phyloP scores from a whole-genome alignment of 2,329 filamentous ascomycete genomes.

The Clonostachys rhizophaga region DNA sequence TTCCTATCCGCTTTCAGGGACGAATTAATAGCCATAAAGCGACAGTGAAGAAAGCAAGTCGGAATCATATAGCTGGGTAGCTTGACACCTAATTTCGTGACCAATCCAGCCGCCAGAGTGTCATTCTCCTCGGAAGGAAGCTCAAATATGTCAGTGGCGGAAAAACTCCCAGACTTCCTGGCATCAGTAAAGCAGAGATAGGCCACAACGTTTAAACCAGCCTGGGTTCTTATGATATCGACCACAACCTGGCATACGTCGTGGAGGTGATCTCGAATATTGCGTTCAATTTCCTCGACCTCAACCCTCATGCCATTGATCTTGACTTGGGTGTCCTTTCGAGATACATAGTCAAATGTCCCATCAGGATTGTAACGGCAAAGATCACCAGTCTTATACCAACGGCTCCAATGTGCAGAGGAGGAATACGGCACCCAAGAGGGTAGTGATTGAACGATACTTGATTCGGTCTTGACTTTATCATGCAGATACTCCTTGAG shows the following conservation, averaged over 20 bases:
- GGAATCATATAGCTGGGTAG: conserved; percentile 9
- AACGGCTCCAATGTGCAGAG: not conserved
- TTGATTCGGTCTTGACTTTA: conserved; percentile 14
- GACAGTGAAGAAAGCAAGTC: conserved; percentile 5
- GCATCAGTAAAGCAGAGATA: not conserved
- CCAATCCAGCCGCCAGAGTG: not conserved
- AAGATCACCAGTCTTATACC: not conserved
- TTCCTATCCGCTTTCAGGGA: conserved; percentile 6
- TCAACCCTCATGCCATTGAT: conserved; percentile 1
- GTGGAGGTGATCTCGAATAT: not conserved
- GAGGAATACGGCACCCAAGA: conserved; percentile 14
- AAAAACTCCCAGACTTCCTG: not conserved
- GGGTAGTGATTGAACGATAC: not conserved
- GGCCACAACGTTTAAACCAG: not conserved
- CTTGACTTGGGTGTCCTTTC: conserved; percentile 3
- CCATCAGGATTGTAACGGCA: conserved; percentile 1
- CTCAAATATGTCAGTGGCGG: conserved; percentile 4
- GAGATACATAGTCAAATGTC: not conserved
- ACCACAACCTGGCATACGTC: not conserved
- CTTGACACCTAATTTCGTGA: not conserved
- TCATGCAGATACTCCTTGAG: conserved; percentile 40
- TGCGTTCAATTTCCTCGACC: conserved; percentile 1
- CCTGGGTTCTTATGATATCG: not conserved
- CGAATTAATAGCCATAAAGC: conserved; percentile 3
- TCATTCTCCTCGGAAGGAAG: conserved; percentile 4